Base-by-base conservation (phyloP, 169 alveolate species). In the Plasmodium relictum region DNA sequence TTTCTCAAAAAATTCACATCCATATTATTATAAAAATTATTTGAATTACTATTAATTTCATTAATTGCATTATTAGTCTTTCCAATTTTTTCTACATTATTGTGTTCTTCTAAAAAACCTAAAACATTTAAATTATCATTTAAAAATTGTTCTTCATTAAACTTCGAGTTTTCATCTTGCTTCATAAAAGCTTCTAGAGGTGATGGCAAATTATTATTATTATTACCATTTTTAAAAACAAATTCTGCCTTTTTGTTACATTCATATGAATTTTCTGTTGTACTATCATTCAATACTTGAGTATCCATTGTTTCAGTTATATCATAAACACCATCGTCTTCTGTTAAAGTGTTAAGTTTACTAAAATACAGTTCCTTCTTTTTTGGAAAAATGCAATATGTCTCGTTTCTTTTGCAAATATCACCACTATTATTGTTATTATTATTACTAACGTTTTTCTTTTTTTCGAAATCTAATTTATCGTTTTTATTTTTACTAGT, bases 61-160 rank as follows among this genome's bases (percentile, higher is more conserved):
- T n/a, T 12, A 37, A 22, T 6, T 14, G 41, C 16, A 45, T 31
- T 73, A 5, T 16, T 45, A 6, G 48, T 73, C 39, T 62, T 74
- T 26, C 88, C 16, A 74, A 61, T 59, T 24, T 74, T 74, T 39
- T 74, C 88, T 61, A 45, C 62, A 61, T 18, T 58, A 10, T 37
- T 74, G 18, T 59, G 22, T 8, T 74, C 88, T 37, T 74, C 88
- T 10, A 74, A 31, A 45, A 74, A 74, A 6, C 74, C 73, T 18
- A 74, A 44, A 7, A 74, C 88, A 52, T 74, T 74, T 26, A 74
- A 31, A 39, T 52, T 74, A 16, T 74, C 88, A 45, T 74, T 74
- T 24, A 74, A 50, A 74, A 74, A 74, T 61, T 74, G 88, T 31
- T 74, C 88, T 26, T 74, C 88, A 61, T 42, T 74, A 37, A 74